Evolutionary conservation across 2,329 filamentous ascomycete genomes (phyloP).

Genomic region (Eutypa lata): DNA sequence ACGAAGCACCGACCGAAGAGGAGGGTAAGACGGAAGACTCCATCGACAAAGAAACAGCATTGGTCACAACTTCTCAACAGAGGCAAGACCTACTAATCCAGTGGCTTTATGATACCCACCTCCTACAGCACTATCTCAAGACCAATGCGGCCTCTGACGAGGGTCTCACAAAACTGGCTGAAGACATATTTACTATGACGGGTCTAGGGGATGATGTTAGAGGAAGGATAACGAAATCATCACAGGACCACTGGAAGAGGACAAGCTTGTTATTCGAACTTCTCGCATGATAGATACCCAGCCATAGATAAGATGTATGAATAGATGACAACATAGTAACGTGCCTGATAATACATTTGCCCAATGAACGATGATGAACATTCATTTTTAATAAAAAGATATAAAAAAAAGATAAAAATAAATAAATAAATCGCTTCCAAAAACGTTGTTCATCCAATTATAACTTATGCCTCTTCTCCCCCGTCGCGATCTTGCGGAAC

Average conservation of each 20-base stretch:
- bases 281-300: slow-evolving; percentile 43
- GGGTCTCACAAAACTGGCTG: slow-evolving; percentile 42
- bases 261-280: slow-evolving; percentile 80
- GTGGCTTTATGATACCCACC: slow-evolving; percentile 58
- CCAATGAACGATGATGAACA: not conserved
- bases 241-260: slow-evolving; percentile 78
- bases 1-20: slow-evolving; percentile 4
- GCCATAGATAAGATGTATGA: not conserved
- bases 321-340: not conserved
- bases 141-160: slow-evolving; percentile 20
- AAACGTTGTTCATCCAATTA: slow-evolving; percentile 43
- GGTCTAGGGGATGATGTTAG: slow-evolving; percentile 48
- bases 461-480: slow-evolving; percentile 93
- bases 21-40: slow-evolving; percentile 12
- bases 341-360: slow-evolving; percentile 1
- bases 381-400: not conserved
- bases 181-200: slow-evolving; percentile 41
- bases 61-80: too few relatives aligned
- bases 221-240: slow-evolving; percentile 57
- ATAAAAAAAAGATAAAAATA: slow-evolving; percentile 4
- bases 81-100: slow-evolving; percentile 52
- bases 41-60: slow-evolving; percentile 8
- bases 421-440: too few relatives aligned
- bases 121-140: slow-evolving; percentile 47
- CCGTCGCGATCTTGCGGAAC: slow-evolving; percentile 79